Percentiles rank a stretch among this genome's conserved stretches.
Conservation (phyloP, 2,329 filamentous ascomycete species). For the Hymenotorrendiella dingleyae region DNA sequence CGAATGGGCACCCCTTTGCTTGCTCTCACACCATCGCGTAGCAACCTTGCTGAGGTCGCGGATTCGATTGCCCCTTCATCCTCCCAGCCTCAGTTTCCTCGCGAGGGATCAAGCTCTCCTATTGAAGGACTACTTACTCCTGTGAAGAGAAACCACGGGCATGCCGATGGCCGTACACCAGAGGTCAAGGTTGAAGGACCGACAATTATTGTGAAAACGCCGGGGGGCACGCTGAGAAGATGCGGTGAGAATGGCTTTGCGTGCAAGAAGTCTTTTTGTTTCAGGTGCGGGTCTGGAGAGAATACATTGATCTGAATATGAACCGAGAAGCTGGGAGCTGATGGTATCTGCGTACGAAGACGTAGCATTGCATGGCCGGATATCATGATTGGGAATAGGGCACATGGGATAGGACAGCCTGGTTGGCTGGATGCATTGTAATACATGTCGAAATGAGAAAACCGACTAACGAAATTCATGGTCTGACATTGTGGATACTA, state of each 20-base stretch:
- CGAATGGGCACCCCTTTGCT: conserved; percentile 20
- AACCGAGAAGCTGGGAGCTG: too few species aligned
- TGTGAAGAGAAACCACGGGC: not conserved
- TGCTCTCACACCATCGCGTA: conserved; percentile 19
- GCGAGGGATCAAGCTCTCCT: conserved; percentile 6
- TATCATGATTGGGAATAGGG: too few species aligned
- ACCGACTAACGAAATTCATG: too few species aligned
- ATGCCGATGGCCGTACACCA: too few species aligned
- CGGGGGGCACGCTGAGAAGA: conserved; percentile 42
- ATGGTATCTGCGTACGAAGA: too few species aligned
- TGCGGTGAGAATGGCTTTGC: conserved; percentile 52
- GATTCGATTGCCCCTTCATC: conserved; percentile 13
- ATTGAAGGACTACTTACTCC: conserved; percentile 11
- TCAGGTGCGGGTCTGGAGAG: conserved; percentile 39
- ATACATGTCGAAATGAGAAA: too few species aligned
- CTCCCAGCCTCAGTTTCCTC: conserved; percentile 1
- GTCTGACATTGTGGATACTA: too few species aligned
- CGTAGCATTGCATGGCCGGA: too few species aligned
- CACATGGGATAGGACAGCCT: too few species aligned
- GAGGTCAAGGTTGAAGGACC: conserved; percentile 11
- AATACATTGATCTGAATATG: too few species aligned
- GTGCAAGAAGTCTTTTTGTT: conserved; percentile 55
- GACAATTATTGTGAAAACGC: conserved; percentile 35
- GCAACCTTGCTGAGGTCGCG: conserved; percentile 5
- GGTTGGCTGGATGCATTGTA: too few species aligned